Percentiles rank a stretch among this genome's conserved stretches.
These are phyloP conservation scores for Plectosphaerella plurivora DNA, from an alignment of 2,329 filamentous ascomycete species.

Conservation along the genomic window DNA sequence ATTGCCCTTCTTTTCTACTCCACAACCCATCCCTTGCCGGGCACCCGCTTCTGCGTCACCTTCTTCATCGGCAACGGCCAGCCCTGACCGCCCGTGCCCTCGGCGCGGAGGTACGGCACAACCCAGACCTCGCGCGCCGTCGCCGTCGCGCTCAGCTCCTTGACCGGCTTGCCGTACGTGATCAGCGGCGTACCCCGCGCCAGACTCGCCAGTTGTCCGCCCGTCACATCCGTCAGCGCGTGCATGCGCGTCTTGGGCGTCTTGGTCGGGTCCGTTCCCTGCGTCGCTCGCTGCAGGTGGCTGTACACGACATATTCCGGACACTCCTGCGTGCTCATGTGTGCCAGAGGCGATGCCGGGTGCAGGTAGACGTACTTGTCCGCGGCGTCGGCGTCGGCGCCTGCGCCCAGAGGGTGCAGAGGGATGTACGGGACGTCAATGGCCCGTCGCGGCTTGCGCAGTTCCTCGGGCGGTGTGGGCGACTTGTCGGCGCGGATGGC, in stretches of 20 bases:
- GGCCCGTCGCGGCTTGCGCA: slow-evolving; percentile 71
- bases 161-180: slow-evolving; percentile 84
- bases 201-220: slow-evolving; percentile 69
- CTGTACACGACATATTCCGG: slow-evolving; percentile 86
- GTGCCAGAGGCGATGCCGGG: slow-evolving; percentile 74
- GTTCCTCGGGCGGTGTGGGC: slow-evolving; percentile 62
- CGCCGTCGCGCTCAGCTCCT: slow-evolving; percentile 58
- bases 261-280: slow-evolving; percentile 48
- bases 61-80: slow-evolving; percentile 86
- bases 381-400: slow-evolving; percentile 29
- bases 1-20: slow-evolving; percentile 28
- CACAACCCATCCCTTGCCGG: slow-evolving; percentile 70
- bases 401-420: slow-evolving; percentile 61
- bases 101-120: slow-evolving; percentile 69
- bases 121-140: slow-evolving; percentile 73
- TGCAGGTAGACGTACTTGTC: slow-evolving; percentile 81
- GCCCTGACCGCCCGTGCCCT: slow-evolving; percentile 61
- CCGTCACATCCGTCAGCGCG: slow-evolving; percentile 74
- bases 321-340: slow-evolving; percentile 65
- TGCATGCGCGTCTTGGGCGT: slow-evolving; percentile 79
- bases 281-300: slow-evolving; percentile 68
- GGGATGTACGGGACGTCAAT: slow-evolving; percentile 92
- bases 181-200: slow-evolving; percentile 83
- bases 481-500: slow-evolving; percentile 88
- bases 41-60: slow-evolving; percentile 72